These are phyloP conservation scores for Lodderomyces beijingensis DNA, from an alignment of 1,139 yeast genomes.

Conservation along the genomic window DNA sequence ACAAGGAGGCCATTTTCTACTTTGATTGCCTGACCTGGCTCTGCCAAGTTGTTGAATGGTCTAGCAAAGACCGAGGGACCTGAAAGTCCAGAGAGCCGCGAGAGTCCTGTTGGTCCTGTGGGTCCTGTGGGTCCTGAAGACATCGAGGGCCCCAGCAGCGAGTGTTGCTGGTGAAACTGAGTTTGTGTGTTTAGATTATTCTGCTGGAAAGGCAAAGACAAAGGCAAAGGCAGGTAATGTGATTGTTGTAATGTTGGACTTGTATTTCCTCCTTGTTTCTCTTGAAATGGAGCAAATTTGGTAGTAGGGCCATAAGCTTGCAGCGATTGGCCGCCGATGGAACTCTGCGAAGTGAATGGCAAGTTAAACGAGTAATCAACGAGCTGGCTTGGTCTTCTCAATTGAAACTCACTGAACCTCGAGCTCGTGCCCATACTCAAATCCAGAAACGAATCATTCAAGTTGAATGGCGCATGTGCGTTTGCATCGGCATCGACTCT, in stretches of 20 bases:
- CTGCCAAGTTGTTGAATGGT: background rate
- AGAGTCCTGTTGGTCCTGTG: slow-evolving; percentile 5
- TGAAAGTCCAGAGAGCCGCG: background rate
- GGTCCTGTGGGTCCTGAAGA: slow-evolving; percentile 6
- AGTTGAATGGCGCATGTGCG: slow-evolving; percentile 17
- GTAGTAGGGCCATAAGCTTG: background rate
- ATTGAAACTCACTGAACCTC: slow-evolving; percentile 38
- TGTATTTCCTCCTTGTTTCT: background rate
- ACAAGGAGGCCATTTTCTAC: slow-evolving; percentile 56
- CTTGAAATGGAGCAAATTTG: slow-evolving; percentile 7
- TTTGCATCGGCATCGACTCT: slow-evolving; percentile 13
- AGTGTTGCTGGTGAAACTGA: slow-evolving; percentile 6
- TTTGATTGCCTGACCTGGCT: slow-evolving; percentile 13
- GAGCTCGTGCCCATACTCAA: slow-evolving; percentile 30
- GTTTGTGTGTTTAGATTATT: slow-evolving; percentile 1
- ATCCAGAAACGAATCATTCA: slow-evolving; percentile 30
- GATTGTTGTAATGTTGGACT: background rate
- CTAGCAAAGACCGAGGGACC: background rate
- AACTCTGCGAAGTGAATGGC: slow-evolving; percentile 2
- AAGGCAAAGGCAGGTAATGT: background rate
- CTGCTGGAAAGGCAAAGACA: background rate
- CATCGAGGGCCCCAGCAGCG: slow-evolving; percentile 5
- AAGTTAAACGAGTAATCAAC: slow-evolving; percentile 21
- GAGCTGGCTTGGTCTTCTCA: slow-evolving; percentile 44
- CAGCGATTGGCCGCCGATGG: background rate